Conservation (phyloP, 441 rosid species). For the Aleurites moluccanus region DNA sequence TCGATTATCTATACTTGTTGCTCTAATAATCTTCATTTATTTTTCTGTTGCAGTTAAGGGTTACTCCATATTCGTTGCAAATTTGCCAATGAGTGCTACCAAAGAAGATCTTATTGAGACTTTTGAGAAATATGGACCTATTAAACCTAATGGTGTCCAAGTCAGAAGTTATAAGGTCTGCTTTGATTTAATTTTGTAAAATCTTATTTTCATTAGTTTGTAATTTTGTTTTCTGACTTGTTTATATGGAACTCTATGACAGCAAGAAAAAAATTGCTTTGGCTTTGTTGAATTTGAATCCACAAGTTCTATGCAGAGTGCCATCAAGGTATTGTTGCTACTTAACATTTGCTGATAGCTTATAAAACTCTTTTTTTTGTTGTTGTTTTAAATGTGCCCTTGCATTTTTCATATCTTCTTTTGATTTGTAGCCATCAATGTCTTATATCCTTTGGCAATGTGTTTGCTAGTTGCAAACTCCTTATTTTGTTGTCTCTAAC, state of each 20-base stretch:
- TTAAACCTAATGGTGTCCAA: slow-evolving; percentile 85
- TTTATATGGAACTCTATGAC: slow-evolving; percentile 9
- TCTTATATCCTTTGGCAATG: not conserved
- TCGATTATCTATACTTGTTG: no score
- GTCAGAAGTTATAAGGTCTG: slow-evolving; percentile 89
- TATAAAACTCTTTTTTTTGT: not conserved
- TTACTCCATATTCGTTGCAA: slow-evolving; percentile 75
- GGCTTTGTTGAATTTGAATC: slow-evolving; percentile 96
- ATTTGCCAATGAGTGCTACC: slow-evolving; percentile 78
- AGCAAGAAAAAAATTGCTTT: slow-evolving; percentile 53
- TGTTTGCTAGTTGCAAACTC: not conserved
- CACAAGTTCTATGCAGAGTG: slow-evolving; percentile 60
- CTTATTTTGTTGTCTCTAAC: not conserved
- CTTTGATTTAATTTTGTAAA: slow-evolving; percentile 8
- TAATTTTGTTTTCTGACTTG: slow-evolving; percentile 48
- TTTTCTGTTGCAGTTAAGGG: slow-evolving; percentile 61
- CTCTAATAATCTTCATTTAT: not conserved
- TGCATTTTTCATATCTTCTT: not conserved
- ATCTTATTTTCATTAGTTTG: slow-evolving; percentile 20
- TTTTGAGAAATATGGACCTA: slow-evolving; percentile 79
- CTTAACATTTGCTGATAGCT: not conserved
- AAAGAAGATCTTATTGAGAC: slow-evolving; percentile 65
- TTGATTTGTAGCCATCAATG: not conserved
- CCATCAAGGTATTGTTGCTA: slow-evolving; percentile 53
- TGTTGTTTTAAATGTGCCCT: not conserved